Conservation (phyloP, 1,284 basidiomycete species). For the Boletus sp. region DNA sequence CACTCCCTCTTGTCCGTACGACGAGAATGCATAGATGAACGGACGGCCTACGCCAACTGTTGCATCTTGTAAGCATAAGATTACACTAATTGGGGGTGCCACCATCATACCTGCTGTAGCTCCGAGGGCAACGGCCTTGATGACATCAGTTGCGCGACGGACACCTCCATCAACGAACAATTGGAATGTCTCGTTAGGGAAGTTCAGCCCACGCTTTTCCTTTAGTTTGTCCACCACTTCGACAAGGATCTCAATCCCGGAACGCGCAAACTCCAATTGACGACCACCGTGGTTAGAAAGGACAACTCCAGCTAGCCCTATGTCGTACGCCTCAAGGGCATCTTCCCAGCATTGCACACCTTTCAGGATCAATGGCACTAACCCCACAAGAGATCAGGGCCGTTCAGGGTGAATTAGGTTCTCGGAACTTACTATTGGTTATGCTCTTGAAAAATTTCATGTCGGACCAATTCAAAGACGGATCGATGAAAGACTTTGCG, state of each 20-base stretch:
- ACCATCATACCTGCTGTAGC: conserved; percentile 69
- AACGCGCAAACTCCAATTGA: conserved; percentile 88
- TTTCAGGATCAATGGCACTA: conserved; percentile 90
- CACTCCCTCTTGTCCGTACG: conserved; percentile 82
- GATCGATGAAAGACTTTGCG: conserved; percentile 91
- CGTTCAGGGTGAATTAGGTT: neutral
- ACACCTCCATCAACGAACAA: conserved; percentile 93
- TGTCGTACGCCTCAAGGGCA: conserved; percentile 83
- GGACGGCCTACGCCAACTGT: conserved; percentile 77
- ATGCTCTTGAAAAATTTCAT: conserved; percentile 85
- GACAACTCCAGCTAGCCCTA: conserved; percentile 79
- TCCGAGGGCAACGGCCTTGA: conserved; percentile 90
- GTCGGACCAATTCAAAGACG: conserved; percentile 83
- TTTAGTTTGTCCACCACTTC: conserved; percentile 80
- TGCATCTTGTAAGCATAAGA: conserved; percentile 3
- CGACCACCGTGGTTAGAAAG: conserved; percentile 91
- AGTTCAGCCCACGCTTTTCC: conserved; percentile 56
- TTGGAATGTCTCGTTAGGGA: conserved; percentile 70
- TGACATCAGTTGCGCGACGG: conserved; percentile 83
- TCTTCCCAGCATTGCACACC: conserved; percentile 96
- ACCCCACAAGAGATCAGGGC: neutral
- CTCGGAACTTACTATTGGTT: conserved; percentile 64
- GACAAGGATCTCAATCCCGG: conserved; percentile 85
- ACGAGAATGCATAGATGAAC: conserved; percentile 85
- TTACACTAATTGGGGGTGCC: neutral